phyloP scores from a whole-genome alignment of 495 filamentous ascomycete species.

The Penicillium turbatum region DNA sequence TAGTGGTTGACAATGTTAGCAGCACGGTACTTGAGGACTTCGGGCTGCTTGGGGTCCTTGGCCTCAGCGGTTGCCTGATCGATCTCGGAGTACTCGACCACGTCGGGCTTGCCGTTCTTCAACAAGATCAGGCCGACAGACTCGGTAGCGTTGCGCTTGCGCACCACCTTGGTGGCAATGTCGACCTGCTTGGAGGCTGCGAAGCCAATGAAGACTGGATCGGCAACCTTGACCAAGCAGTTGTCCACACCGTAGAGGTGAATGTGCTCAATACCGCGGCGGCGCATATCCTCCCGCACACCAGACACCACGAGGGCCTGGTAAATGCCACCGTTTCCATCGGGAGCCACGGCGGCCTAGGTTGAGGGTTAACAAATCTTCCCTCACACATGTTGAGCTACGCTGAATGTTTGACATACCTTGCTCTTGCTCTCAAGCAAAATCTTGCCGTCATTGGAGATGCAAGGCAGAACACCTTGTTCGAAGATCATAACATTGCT shows the following conservation, averaged over 20 bases:
- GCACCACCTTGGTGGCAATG: slow-evolving; percentile 97
- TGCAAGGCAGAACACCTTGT: slow-evolving; percentile 93
- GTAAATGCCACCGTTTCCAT: slow-evolving; percentile 98
- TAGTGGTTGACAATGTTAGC: slow-evolving; percentile 99
- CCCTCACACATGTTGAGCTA: not conserved
- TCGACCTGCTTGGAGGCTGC: slow-evolving; percentile 83
- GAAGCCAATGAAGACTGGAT: slow-evolving; percentile 94
- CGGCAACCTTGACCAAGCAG: slow-evolving; percentile 95
- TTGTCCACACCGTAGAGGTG: slow-evolving; percentile 99
- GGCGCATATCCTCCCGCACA: slow-evolving; percentile 83
- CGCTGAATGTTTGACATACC: slow-evolving; percentile 38
- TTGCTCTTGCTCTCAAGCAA: slow-evolving; percentile 85
- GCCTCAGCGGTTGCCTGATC: slow-evolving; percentile 82
- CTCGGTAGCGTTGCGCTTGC: slow-evolving; percentile 95
- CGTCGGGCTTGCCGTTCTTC: slow-evolving; percentile 94
- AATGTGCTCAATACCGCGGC: slow-evolving; percentile 88
- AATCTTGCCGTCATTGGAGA: slow-evolving; percentile 97
- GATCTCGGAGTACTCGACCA: slow-evolving; percentile 99
- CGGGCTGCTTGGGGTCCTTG: slow-evolving; percentile 75
- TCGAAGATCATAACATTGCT: slow-evolving; percentile 92
- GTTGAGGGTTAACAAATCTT: slow-evolving; percentile 9
- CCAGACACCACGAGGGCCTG: slow-evolving; percentile 78
- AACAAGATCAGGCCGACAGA: slow-evolving; percentile 91
- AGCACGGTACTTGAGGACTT: slow-evolving; percentile 88
- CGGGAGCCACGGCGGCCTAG: slow-evolving; percentile 88